Base-by-base conservation (phyloP, 2,329 filamentous ascomycete genomes). In the Penicillium sclerotigenum region DNA sequence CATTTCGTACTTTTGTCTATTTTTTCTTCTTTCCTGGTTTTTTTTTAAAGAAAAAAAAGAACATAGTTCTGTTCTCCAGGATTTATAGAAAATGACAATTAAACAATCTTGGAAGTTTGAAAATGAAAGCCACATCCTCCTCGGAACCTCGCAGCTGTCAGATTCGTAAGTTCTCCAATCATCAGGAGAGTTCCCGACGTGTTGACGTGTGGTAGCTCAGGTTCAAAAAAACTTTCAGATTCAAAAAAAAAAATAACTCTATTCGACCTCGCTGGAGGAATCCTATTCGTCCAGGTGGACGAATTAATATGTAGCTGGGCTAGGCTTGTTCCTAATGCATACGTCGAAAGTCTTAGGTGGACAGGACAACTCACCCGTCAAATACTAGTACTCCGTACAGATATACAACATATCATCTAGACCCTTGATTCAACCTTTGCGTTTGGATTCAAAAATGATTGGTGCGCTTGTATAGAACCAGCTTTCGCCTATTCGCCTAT, bases 321-420 rank as follows among this genome's bases (percentile, higher is more conserved):
- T 52, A 56, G 59, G 54, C 52, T 42, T 31, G 24, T 45, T 54
- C 52, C 47, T 57, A 42, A 56, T 63, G 55, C 55, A 58, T 42
- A 59, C 6, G 47, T 41, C 47, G 46, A 40, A 55, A 52, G 41
- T 45, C 47, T 41, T 52, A 13, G 45, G 47, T 40, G 54, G 46
- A 57, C 54, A 37, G 54, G 46, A 57, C 54, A 37, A 29, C 20
- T 50, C 49, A 57, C 38, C 54, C 59, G 52, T 61, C 60, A 58
- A 52, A 57, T 20, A 26, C 52, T n/a, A n/a, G n/a, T n/a, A n/a
- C n/a, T n/a, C n/a, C n/a, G n/a, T n/a, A n/a, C n/a, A n/a, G n/a
- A n/a, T n/a, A n/a, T n/a, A n/a, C 5, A 26, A 22, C 14, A 18
- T 37, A 16, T 26, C 22, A 6, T 36, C 33, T 41, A 24, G 38